Conservation (phyloP, 2,329 filamentous ascomycete species). For the Monosporascus cannonballus region DNA sequence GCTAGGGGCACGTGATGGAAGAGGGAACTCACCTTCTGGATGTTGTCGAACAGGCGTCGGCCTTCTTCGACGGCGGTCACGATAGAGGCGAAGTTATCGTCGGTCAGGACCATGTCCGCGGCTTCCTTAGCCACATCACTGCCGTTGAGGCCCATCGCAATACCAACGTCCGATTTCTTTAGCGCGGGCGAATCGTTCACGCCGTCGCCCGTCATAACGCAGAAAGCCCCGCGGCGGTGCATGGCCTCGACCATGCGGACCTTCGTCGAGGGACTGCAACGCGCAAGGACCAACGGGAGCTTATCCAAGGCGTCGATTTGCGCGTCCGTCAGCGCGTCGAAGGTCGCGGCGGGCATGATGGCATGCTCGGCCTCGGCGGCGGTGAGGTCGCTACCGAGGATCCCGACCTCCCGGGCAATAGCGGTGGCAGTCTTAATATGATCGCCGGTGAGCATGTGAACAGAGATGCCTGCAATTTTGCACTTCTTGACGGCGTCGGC, state of each 20-base stretch:
- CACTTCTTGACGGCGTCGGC: constrained; percentile 54
- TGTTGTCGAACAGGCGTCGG: constrained; percentile 64
- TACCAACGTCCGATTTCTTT: constrained; percentile 68
- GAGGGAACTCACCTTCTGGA: constrained; percentile 55
- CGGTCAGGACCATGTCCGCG: constrained; percentile 80
- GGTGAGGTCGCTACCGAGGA: constrained; percentile 36
- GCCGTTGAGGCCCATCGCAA: constrained; percentile 66
- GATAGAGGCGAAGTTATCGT: constrained; percentile 83
- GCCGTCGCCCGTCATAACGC: constrained; percentile 70
- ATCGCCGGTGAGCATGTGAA: constrained; percentile 66
- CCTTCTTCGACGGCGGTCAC: constrained; percentile 68
- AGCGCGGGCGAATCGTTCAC: constrained; percentile 71
- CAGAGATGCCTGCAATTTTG: constrained; percentile 54
- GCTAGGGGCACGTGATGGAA: not conserved
- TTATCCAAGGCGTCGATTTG: constrained; percentile 56
- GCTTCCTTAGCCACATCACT: constrained; percentile 75
- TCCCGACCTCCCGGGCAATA: constrained; percentile 60
- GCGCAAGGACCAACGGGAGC: constrained; percentile 61
- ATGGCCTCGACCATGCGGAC: constrained; percentile 73
- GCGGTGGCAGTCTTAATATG: constrained; percentile 62
- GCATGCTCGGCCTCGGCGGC: constrained; percentile 34
- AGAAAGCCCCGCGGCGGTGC: constrained; percentile 60
- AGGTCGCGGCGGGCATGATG: constrained; percentile 57
- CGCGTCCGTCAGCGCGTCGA: constrained; percentile 55
- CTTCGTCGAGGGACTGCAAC: constrained; percentile 65